Conservation (phyloP, 2,329 filamentous ascomycete species). For the Monosporascus sp. region DNA sequence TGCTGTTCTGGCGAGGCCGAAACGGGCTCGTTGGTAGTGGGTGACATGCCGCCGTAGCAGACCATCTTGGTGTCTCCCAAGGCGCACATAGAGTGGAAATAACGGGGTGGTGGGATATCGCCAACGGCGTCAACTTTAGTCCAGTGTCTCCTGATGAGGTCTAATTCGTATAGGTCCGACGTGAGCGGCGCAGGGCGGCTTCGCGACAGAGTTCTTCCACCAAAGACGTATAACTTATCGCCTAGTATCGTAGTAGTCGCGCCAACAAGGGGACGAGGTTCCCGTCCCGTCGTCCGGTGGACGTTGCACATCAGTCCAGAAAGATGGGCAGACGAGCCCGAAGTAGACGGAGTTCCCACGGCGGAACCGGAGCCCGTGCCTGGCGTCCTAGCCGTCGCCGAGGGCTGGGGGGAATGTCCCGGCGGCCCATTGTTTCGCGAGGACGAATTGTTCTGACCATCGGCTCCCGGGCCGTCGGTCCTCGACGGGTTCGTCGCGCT, state of each 20-base stretch:
- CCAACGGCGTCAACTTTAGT: conserved; percentile 79
- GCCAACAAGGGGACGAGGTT: conserved; percentile 87
- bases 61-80: conserved; percentile 94
- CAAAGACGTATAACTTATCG: conserved; percentile 96
- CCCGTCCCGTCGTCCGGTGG: conserved; percentile 81
- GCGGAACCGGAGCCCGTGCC: conserved; percentile 24
- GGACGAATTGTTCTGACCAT: conserved; percentile 41
- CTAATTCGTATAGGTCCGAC: conserved; percentile 87
- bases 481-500: conserved; percentile 36
- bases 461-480: conserved; percentile 35
- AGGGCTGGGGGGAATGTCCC: conserved; percentile 50
- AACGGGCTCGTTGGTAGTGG: conserved; percentile 50
- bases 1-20: conserved; percentile 55
- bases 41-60: conserved; percentile 98
- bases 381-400: conserved; percentile 34
- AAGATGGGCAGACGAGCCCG: conserved; percentile 51
- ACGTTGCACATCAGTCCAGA: conserved; percentile 67
- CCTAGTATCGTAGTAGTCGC: conserved; percentile 93
- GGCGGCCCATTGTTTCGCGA: conserved; percentile 50
- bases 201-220: conserved; percentile 79
- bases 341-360: conserved; percentile 39
- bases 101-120: conserved; percentile 83
- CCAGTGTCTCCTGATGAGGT: conserved; percentile 89
- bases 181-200: conserved; percentile 76
- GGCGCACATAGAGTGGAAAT: conserved; percentile 94